Conservation (phyloP, 1,284 basidiomycete species). For the Apiotrichum laibachii region DNA sequence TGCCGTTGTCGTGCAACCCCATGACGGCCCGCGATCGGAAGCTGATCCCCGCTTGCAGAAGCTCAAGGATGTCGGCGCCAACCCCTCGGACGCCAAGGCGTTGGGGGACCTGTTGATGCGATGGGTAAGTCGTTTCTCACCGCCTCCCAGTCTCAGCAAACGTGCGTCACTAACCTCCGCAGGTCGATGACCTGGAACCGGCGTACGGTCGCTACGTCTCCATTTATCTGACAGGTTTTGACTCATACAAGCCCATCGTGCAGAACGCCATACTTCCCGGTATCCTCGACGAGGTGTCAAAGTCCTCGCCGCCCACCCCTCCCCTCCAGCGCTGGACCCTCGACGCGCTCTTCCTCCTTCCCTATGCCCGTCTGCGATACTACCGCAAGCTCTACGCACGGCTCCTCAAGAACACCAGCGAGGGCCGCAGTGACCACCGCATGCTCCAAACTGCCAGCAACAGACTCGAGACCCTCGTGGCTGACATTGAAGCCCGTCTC, state of each 20-base stretch:
- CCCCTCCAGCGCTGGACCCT: conserved; percentile 67
- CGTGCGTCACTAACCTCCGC: conserved; percentile 7
- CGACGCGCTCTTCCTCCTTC: conserved; percentile 81
- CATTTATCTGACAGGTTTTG: conserved; percentile 74
- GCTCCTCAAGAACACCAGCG: conserved; percentile 80
- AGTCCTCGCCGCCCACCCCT: conserved; percentile 59
- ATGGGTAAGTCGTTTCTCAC: conserved; percentile 65
- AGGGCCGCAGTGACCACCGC: conserved; percentile 82
- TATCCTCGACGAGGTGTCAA: conserved; percentile 70
- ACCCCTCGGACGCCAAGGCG: conserved; percentile 89
- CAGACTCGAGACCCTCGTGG: conserved; percentile 71
- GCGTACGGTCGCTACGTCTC: conserved; percentile 81
- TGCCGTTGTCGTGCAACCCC: conserved; percentile 34
- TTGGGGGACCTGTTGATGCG: conserved; percentile 94
- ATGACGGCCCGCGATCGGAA: no score
- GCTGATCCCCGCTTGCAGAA: conserved; percentile 57
- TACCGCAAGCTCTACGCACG: conserved; percentile 89
- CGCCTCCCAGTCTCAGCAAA: neutral
- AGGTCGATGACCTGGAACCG: conserved; percentile 85
- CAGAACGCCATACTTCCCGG: conserved; percentile 67
- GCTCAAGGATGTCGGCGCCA: conserved; percentile 89
- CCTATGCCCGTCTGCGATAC: conserved; percentile 79
- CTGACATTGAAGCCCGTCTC: conserved; percentile 63
- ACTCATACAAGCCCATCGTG: conserved; percentile 74
- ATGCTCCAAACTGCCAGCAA: conserved; percentile 76